Evolutionary conservation across 148 eudicot species (phyloP).

Genomic region (Rhododendron mucronatum): DNA sequence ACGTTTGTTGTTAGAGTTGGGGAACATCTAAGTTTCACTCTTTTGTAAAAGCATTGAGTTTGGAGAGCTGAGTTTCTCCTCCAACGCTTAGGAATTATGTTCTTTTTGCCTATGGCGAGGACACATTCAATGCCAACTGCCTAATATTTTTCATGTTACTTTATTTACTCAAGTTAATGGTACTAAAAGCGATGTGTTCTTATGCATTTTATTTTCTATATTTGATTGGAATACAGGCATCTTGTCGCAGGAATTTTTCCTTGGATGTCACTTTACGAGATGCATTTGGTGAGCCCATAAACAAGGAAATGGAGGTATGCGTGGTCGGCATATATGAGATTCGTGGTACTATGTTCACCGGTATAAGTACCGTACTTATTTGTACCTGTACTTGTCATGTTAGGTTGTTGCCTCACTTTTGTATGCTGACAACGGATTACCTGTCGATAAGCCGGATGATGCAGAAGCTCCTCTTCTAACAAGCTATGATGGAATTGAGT

Average conservation of each 20-base stretch:
- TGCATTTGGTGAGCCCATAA: constrained; percentile 45
- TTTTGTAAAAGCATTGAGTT: not conserved
- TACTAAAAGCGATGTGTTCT: not conserved
- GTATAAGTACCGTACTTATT: not conserved
- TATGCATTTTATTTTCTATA: not conserved
- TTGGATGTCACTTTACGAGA: constrained; percentile 57
- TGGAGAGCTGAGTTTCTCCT: constrained; percentile 6
- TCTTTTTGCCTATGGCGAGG: not conserved
- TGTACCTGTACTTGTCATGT: constrained; percentile 1
- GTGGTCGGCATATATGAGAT: not conserved
- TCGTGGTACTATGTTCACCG: not conserved
- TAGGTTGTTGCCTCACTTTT: constrained; percentile 82
- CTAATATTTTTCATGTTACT: not conserved
- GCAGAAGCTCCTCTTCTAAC: constrained; percentile 70
- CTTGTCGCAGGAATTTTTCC: constrained; percentile 59
- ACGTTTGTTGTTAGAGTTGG: not conserved
- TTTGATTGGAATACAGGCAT: constrained; percentile 44
- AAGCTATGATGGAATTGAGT: constrained; percentile 64
- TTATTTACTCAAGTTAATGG: not conserved
- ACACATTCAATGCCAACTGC: not conserved
- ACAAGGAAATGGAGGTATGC: constrained; percentile 62
- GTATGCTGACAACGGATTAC: constrained; percentile 56
- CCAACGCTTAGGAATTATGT: not conserved
- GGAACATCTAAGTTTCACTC: not conserved
- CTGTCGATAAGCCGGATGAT: constrained; percentile 56